These are phyloP conservation scores for Aspergillus haitiensis DNA, from an alignment of 495 filamentous ascomycete genomes.

Conservation along the genomic window DNA sequence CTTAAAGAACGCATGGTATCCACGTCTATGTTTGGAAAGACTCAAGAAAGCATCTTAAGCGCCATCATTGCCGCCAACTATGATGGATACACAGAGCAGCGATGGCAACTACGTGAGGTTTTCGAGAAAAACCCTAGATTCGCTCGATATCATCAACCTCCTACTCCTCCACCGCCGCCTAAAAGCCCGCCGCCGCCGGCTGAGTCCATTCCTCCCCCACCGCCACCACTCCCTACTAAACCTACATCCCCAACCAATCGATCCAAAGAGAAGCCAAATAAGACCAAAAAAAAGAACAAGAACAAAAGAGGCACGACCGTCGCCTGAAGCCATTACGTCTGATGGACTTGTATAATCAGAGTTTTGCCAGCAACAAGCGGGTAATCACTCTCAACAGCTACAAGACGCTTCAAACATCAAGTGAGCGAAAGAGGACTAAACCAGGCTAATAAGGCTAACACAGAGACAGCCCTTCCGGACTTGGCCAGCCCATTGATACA, in stretches of 20 bases:
- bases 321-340: conserved; percentile 34
- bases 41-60: conserved; percentile 59
- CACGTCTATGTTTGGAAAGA: conserved; percentile 24
- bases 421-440: conserved; percentile 26
- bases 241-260: conserved; percentile 9
- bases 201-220: conserved; percentile 30
- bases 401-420: conserved; percentile 33
- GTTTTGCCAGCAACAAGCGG: conserved; percentile 28
- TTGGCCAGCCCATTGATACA: background rate
- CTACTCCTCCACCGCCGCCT: conserved; percentile 35
- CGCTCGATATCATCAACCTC: conserved; percentile 32
- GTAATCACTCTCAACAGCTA: conserved; percentile 35
- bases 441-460: conserved; percentile 1
- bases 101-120: conserved; percentile 50
- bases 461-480: background rate
- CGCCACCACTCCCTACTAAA: conserved; percentile 24
- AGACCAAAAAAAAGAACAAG: conserved; percentile 28
- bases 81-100: conserved; percentile 62
- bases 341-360: conserved; percentile 27
- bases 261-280: conserved; percentile 28
- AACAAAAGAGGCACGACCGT: conserved; percentile 31
- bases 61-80: conserved; percentile 72
- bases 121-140: conserved; percentile 46
- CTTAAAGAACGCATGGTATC: conserved; percentile 60
- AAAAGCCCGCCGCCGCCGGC: conserved; percentile 25